These are phyloP conservation scores for Ochetophila trinervis DNA, from an alignment of 306 rosid species.

Conservation along the genomic window DNA sequence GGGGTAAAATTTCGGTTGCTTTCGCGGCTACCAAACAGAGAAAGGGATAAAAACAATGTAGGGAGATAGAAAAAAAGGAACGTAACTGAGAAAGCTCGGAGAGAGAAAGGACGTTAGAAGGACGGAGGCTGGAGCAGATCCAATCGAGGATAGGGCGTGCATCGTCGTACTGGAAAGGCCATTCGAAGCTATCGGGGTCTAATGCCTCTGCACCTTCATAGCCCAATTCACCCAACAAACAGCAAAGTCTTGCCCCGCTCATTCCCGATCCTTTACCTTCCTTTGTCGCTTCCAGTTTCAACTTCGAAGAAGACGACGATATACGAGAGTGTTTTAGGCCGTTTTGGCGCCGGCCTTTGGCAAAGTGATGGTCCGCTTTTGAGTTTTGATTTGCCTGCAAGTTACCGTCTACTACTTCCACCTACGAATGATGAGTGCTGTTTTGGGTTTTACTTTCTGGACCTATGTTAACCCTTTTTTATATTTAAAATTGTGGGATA, in stretches of 20 bases:
- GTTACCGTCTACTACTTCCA: not conserved
- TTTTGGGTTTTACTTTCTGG: not conserved
- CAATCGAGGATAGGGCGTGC: conserved; percentile 85
- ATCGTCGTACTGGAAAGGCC: conserved; percentile 93
- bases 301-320: not conserved
- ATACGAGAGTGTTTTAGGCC: not conserved
- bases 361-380: not conserved
- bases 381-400: not conserved
- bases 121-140: conserved; percentile 92
- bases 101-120: conserved; percentile 81
- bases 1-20: not conserved
- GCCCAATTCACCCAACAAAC: conserved; percentile 69
- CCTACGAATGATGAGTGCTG: not conserved
- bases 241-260: conserved; percentile 70
- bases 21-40: conserved; percentile 7
- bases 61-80: conserved; percentile 2
- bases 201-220: conserved; percentile 52
- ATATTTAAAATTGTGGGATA: no score
- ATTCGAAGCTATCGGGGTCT: conserved; percentile 90
- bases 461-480: not conserved
- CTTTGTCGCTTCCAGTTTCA: not conserved
- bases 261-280: conserved; percentile 25
- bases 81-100: conserved; percentile 71
- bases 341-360: conserved; percentile 34
- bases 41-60: not conserved